Conservation (phyloP, 352 stramenopile genomes). For the Phytopythium aichiense region DNA sequence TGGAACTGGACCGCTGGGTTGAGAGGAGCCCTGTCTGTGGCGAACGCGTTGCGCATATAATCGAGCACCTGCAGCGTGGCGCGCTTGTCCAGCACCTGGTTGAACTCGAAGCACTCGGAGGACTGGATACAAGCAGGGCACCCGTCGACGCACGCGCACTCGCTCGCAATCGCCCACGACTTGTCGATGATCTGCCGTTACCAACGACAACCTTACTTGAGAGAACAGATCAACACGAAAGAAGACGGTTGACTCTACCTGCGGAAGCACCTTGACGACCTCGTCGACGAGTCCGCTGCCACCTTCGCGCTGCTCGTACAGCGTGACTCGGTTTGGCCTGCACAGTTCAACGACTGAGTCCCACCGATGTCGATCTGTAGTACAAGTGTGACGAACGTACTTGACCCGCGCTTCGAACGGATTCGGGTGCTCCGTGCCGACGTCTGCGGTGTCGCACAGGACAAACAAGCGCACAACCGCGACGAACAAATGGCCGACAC, state of each 20-base stretch:
- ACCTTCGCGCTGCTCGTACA: slow-evolving; percentile 63
- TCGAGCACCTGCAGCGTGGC: slow-evolving; percentile 69
- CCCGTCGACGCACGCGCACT: slow-evolving; percentile 72
- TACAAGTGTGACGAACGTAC: slow-evolving; percentile 26
- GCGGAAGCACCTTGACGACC: slow-evolving; percentile 56
- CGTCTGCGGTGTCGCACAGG: slow-evolving; percentile 79
- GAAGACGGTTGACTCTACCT: slow-evolving; percentile 22
- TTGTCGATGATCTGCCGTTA: slow-evolving; percentile 57
- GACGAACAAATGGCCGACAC: slow-evolving; percentile 89
- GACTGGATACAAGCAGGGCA: slow-evolving; percentile 90
- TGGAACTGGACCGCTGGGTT: too few species aligned
- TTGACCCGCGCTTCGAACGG: slow-evolving; percentile 55
- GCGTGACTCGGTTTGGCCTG: too few species aligned
- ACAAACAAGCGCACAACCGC: slow-evolving; percentile 93
- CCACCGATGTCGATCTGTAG: too few species aligned
- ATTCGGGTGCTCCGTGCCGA: slow-evolving; percentile 85
- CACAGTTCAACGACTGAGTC: not conserved
- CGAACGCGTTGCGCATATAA: slow-evolving; percentile 8
- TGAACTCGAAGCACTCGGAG: slow-evolving; percentile 85
- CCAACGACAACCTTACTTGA: too few species aligned
- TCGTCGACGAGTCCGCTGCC: slow-evolving; percentile 19
- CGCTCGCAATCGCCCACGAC: slow-evolving; percentile 58
- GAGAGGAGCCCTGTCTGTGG: not conserved
- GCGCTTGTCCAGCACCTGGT: slow-evolving; percentile 84
- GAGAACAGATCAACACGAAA: too few species aligned